Percentiles rank a stretch among this genome's conserved stretches.
Evolutionary conservation across 306 rosid genomes (phyloP).

Genomic region (Dalbergia cochinchinensis): DNA sequence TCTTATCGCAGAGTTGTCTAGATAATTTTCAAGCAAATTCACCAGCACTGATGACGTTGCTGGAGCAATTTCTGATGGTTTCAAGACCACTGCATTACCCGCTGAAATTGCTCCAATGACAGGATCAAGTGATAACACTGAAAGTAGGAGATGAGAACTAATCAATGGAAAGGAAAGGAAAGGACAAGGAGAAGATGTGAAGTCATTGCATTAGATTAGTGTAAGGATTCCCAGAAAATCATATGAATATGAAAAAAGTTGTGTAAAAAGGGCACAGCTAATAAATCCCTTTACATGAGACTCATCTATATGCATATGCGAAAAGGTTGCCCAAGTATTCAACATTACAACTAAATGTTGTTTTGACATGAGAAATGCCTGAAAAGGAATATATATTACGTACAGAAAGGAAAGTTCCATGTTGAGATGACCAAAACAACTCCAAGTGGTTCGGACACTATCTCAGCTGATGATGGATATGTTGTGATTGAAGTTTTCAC

Average conservation of each 20-base stretch:
- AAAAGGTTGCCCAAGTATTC: background rate
- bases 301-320: background rate
- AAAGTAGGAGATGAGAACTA: constrained; percentile 33
- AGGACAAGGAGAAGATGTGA: constrained; percentile 15
- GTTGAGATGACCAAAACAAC: constrained; percentile 90
- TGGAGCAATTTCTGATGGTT: constrained; percentile 87
- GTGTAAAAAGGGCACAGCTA: background rate
- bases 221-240: constrained; percentile 1
- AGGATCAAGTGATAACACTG: constrained; percentile 85
- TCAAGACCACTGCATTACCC: constrained; percentile 76
- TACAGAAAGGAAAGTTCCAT: constrained; percentile 90
- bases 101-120: constrained; percentile 89
- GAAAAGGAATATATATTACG: constrained; percentile 45
- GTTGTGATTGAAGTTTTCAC: constrained; percentile 75
- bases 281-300: constrained; percentile 10
- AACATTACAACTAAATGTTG: background rate
- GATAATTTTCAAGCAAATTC: constrained; percentile 56
- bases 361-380: constrained; percentile 5
- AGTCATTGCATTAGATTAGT: constrained; percentile 19
- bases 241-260: background rate
- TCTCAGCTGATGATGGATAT: constrained; percentile 87
- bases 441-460: constrained; percentile 89
- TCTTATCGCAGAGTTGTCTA: constrained; percentile 72
- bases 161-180: constrained; percentile 38
- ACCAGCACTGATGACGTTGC: constrained; percentile 70